phyloP scores from a whole-genome alignment of 83 land plant species.

The Larix sibirica region DNA sequence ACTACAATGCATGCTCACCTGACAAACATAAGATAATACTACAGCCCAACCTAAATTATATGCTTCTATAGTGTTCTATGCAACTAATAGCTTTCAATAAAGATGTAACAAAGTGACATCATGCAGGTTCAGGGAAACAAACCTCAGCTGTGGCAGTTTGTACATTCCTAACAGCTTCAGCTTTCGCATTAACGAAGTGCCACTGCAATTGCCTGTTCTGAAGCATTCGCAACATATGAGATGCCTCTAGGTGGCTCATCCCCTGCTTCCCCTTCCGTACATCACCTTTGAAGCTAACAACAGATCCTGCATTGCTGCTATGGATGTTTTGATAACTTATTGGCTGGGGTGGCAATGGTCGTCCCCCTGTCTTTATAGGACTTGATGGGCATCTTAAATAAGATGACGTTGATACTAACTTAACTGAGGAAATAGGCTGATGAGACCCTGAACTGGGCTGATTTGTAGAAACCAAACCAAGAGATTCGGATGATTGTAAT shows the following conservation, averaged over 20 bases:
- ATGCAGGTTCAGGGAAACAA: neutral
- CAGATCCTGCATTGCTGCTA: slow-evolving; percentile 29
- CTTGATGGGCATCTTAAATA: slow-evolving; percentile 50
- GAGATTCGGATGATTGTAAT: neutral
- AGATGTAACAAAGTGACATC: too few relatives aligned
- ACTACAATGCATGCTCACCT: too few relatives aligned
- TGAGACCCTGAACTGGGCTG: neutral
- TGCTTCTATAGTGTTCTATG: too few relatives aligned
- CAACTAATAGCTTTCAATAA: too few relatives aligned
- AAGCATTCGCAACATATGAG: slow-evolving; percentile 64
- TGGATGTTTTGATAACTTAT: neutral
- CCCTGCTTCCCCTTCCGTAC: slow-evolving; percentile 66
- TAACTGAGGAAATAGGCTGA: slow-evolving; percentile 51
- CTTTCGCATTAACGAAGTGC: slow-evolving; percentile 82
- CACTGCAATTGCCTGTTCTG: slow-evolving; percentile 81
- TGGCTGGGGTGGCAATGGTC: slow-evolving; percentile 32
- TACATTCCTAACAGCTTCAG: slow-evolving; percentile 45
- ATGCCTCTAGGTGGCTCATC: slow-evolving; percentile 64
- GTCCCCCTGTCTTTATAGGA: slow-evolving; percentile 62
- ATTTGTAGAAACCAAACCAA: neutral
- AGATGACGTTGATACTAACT: slow-evolving; percentile 22
- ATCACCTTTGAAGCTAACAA: slow-evolving; percentile 57
- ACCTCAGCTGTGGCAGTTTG: slow-evolving; percentile 69
- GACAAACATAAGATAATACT: too few relatives aligned
- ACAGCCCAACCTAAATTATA: too few relatives aligned